phyloP scores from a whole-genome alignment of 163 green algal species.

The Prototheca cutis region DNA sequence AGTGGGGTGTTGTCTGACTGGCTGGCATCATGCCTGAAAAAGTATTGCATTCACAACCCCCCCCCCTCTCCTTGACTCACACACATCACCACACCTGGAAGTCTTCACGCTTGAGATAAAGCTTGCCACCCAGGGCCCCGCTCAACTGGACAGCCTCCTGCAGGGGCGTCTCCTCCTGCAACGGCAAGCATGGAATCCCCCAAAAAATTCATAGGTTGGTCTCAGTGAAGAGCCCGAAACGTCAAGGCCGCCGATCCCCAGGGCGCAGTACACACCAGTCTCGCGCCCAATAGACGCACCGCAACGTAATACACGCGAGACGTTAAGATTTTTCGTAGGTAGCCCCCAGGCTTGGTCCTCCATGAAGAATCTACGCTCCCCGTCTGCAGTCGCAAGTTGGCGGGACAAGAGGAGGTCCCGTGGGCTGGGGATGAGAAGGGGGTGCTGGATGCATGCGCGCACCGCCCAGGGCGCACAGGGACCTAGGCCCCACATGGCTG shows the following conservation, averaged over 20 bases:
- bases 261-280: no score
- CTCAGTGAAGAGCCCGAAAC: no score
- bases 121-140: slow-evolving; percentile 51
- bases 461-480: slow-evolving; percentile 6
- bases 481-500: no score
- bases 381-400: neutral
- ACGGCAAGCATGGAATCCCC: neutral
- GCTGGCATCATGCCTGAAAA: no score
- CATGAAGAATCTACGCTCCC: slow-evolving; percentile 23
- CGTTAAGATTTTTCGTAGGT: slow-evolving; percentile 78
- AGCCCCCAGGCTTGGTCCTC: slow-evolving; percentile 57
- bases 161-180: slow-evolving; percentile 72
- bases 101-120: slow-evolving; percentile 94
- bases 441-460: neutral
- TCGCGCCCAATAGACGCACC: no score
- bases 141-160: slow-evolving; percentile 66
- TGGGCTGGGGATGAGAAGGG: no score
- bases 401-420: no score
- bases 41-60: no score
- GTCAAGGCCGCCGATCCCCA: no score
- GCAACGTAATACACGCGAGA: slow-evolving; percentile 87
- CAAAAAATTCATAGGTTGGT: no score
- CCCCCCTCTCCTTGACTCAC: no score
- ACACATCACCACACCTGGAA: slow-evolving; percentile 61
- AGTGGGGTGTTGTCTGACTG: no score